These are phyloP conservation scores for Aspergillus sp. DNA, from an alignment of 2,329 filamentous ascomycete genomes.

Conservation along the genomic window DNA sequence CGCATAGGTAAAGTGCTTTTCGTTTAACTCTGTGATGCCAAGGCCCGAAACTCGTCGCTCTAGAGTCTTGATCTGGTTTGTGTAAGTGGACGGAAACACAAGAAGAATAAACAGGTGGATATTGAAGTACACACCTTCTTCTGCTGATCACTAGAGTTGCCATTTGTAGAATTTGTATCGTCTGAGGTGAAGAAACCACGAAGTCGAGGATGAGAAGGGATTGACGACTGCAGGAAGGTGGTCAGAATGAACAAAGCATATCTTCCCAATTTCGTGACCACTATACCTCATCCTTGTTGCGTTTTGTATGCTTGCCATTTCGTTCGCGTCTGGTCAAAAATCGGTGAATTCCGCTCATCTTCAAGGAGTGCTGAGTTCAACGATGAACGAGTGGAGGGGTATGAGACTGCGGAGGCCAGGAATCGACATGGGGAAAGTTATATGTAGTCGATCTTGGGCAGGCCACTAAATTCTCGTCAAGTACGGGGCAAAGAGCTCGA, in stretches of 20 bases:
- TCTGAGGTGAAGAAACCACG: constrained; percentile 35
- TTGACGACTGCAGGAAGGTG: constrained; percentile 19
- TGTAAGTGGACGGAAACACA: constrained; percentile 12
- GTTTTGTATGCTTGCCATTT: constrained; percentile 28
- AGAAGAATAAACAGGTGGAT: not conserved
- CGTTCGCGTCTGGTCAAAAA: constrained; percentile 43
- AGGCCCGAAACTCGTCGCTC: constrained; percentile 52
- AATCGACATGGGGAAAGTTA: constrained; percentile 26
- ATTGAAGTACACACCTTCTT: constrained; percentile 32
- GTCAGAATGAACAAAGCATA: not conserved
- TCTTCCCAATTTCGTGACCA: not conserved
- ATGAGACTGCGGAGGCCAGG: constrained; percentile 6
- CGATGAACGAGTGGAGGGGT: constrained; percentile 5
- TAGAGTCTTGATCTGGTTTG: constrained; percentile 51
- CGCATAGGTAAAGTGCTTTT: constrained; percentile 64
- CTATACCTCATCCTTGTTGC: constrained; percentile 37
- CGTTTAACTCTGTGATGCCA: constrained; percentile 58
- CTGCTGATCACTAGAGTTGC: constrained; percentile 29
- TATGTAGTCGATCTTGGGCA: constrained; percentile 19
- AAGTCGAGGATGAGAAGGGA: constrained; percentile 27
- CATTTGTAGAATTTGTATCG: constrained; percentile 8
- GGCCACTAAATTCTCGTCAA: constrained; percentile 30
- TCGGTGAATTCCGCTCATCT: constrained; percentile 44
- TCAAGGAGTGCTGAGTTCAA: constrained; percentile 4
- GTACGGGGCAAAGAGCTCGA: constrained; percentile 12